phyloP scores from a whole-genome alignment of 192 early-diverging fungal species.

The Coemansia sp. region DNA sequence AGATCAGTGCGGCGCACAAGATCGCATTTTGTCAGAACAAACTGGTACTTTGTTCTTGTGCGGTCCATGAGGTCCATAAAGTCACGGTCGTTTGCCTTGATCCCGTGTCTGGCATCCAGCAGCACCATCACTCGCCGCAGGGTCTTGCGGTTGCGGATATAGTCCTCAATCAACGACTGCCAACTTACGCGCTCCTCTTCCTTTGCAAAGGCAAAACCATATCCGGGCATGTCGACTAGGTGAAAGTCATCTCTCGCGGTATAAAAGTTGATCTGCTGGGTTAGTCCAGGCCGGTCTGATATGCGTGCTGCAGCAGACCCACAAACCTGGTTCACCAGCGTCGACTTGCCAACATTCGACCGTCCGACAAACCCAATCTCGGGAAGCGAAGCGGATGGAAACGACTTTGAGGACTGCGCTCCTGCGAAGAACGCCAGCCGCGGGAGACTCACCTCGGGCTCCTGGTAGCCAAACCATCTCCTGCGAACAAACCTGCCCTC shows the following conservation, averaged over 20 bases:
- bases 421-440: slow-evolving; percentile 53
- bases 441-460: slow-evolving; percentile 46
- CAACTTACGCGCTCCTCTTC: slow-evolving; percentile 59
- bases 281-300: slow-evolving; percentile 73
- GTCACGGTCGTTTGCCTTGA: slow-evolving; percentile 51
- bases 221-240: slow-evolving; percentile 81
- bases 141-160: slow-evolving; percentile 57
- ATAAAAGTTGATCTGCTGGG: slow-evolving; percentile 83
- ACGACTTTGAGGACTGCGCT: slow-evolving; percentile 41
- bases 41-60: slow-evolving; percentile 47
- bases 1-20: slow-evolving; percentile 62
- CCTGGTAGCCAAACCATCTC: slow-evolving; percentile 48
- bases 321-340: slow-evolving; percentile 68
- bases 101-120: slow-evolving; percentile 76
- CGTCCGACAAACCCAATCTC: slow-evolving; percentile 61
- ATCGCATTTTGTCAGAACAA: slow-evolving; percentile 73
- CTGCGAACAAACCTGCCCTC: slow-evolving; percentile 43
- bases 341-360: slow-evolving; percentile 82
- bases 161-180: slow-evolving; percentile 70
- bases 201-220: slow-evolving; percentile 78
- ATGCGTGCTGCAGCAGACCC: slow-evolving; percentile 63
- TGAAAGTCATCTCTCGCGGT: slow-evolving; percentile 61
- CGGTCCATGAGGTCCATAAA: slow-evolving; percentile 46
- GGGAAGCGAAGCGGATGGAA: slow-evolving; percentile 41
- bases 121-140: slow-evolving; percentile 70